These are phyloP conservation scores for Puccinellia tenuiflora DNA, from an alignment of 176 grass and related monocot species.

Conservation along the genomic window DNA sequence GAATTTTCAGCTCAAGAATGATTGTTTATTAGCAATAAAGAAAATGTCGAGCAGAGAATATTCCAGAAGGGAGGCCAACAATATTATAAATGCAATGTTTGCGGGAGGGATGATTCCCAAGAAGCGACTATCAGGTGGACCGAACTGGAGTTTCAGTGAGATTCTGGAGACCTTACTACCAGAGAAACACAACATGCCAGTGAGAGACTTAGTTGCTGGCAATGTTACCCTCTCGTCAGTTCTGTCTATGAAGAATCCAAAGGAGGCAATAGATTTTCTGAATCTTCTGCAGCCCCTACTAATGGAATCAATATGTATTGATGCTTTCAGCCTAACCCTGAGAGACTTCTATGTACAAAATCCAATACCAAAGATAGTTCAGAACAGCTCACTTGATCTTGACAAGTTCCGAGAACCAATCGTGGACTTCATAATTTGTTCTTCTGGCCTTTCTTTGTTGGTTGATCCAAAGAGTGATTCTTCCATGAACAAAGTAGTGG, in stretches of 20 bases:
- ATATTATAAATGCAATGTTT: conserved; percentile 50
- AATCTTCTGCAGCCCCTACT: conserved; percentile 61
- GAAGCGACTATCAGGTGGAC: conserved; percentile 15
- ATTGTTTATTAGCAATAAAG: conserved; percentile 53
- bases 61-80: conserved; percentile 29
- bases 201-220: conserved; percentile 25
- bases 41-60: conserved; percentile 25
- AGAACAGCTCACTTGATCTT: conserved; percentile 12
- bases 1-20: conserved; percentile 59
- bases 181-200: conserved; percentile 7
- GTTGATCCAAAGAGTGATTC: conserved; percentile 45
- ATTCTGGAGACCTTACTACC: conserved; percentile 31
- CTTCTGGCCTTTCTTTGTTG: conserved; percentile 34
- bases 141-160: conserved; percentile 35
- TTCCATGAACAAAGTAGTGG: conserved; percentile 45
- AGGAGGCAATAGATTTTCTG: conserved; percentile 34
- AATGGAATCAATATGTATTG: conserved; percentile 50
- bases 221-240: conserved; percentile 29
- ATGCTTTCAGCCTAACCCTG: conserved; percentile 59
- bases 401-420: conserved; percentile 27
- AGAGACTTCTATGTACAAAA: conserved; percentile 38
- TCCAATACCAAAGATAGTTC: conserved; percentile 7
- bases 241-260: conserved; percentile 32
- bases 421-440: conserved; percentile 28
- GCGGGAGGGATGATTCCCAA: conserved; percentile 24